Conservation (phyloP, 371 early-diverging fungal species). For the Haplosporangium sp. region DNA sequence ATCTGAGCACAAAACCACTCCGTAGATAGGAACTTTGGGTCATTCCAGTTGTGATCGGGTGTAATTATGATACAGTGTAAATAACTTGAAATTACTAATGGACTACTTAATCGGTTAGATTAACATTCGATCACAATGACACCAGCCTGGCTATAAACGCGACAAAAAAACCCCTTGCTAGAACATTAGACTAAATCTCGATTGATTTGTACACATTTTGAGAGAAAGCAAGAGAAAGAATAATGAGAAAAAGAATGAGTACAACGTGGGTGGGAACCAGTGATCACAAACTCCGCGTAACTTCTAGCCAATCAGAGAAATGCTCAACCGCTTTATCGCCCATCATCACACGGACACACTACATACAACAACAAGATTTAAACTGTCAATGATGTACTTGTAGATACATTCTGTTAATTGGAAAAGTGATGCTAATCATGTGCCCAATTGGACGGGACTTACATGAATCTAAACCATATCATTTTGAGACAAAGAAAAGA, state of each 20-base stretch:
- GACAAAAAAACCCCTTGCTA: too few relatives aligned
- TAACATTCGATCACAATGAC: too few relatives aligned
- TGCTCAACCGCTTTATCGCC: conserved; percentile 3
- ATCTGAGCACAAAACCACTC: too few relatives aligned
- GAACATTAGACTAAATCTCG: neutral
- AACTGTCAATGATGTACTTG: too few relatives aligned
- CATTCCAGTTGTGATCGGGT: too few relatives aligned
- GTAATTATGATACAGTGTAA: too few relatives aligned
- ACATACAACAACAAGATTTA: too few relatives aligned
- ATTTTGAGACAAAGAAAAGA: neutral
- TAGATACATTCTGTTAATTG: neutral
- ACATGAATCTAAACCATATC: conserved; percentile 3
- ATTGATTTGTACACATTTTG: neutral
- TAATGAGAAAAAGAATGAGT: neutral
- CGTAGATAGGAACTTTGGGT: too few relatives aligned
- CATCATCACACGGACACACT: neutral
- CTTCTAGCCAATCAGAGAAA: neutral
- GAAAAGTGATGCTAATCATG: neutral
- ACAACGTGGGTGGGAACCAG: conserved; percentile 3
- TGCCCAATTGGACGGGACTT: neutral
- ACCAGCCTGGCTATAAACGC: too few relatives aligned
- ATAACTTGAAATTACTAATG: too few relatives aligned
- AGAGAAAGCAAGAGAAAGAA: neutral
- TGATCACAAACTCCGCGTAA: conserved; percentile 3
- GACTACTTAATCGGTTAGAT: too few relatives aligned